Conservation (phyloP, 2,329 filamentous ascomycete species). For the Hypoxylon sp. region DNA sequence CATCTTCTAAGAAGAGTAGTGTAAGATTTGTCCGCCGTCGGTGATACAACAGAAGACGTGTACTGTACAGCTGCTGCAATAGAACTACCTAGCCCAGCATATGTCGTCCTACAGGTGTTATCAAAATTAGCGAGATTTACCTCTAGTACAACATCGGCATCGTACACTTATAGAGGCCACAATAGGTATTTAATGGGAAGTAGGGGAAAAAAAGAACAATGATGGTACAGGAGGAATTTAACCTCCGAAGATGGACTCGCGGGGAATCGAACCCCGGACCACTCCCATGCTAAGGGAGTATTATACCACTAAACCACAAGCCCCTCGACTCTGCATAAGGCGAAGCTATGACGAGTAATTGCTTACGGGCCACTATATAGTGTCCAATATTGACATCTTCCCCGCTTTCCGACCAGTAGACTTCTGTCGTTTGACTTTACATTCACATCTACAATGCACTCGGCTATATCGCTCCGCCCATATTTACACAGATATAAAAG, state of each 20-base stretch:
- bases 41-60: conserved; percentile 2
- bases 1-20: not conserved
- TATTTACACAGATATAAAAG: no score
- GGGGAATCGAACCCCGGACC: conserved; percentile 58
- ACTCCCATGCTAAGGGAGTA: conserved; percentile 56
- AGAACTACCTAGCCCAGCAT: conserved; percentile 11
- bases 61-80: conserved; percentile 6
- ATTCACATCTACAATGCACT: no score
- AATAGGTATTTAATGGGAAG: not conserved
- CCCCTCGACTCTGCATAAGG: conserved; percentile 25
- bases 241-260: conserved; percentile 50
- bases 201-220: not conserved
- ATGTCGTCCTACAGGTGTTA: conserved; percentile 4
- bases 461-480: no score
- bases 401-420: no score
- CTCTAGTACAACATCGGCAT: not conserved
- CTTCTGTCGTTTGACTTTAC: no score
- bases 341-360: no score
- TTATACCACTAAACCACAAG: conserved; percentile 59
- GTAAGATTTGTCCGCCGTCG: not conserved
- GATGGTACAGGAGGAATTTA: conserved; percentile 35
- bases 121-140: not conserved
- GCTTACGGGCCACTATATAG: no score
- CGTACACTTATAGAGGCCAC: not conserved
- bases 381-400: no score